Percentiles rank a stretch among this genome's conserved stretches.
phyloP scores from a whole-genome alignment of 164 flowering plant genomes.

The Nelumbo lutea region DNA sequence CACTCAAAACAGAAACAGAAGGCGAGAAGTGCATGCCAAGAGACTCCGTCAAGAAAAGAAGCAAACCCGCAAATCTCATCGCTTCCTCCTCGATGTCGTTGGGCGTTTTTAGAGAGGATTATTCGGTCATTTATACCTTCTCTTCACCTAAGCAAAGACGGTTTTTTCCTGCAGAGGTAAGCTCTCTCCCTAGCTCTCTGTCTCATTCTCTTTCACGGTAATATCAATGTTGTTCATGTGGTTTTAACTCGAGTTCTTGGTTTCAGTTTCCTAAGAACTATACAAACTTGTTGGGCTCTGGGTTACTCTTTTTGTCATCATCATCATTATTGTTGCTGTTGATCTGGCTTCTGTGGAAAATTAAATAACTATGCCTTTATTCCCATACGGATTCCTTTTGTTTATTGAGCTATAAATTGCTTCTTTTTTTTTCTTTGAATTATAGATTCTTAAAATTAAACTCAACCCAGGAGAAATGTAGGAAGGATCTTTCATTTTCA shows the following conservation, averaged over 20 bases:
- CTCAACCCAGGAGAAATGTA: neutral
- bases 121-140: conserved; percentile 13
- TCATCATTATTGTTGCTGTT: too few species aligned
- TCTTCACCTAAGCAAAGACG: neutral
- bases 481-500: too few species aligned
- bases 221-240: neutral
- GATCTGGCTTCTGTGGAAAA: neutral
- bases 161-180: neutral
- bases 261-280: too few species aligned
- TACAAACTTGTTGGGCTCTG: too few species aligned
- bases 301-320: too few species aligned
- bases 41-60: conserved; percentile 10
- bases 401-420: neutral
- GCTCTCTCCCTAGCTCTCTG: neutral
- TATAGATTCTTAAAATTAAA: neutral
- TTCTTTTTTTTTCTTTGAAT: neutral
- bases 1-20: neutral
- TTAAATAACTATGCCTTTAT: neutral
- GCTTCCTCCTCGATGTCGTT: conserved; percentile 8
- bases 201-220: neutral
- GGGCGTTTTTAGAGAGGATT: conserved; percentile 4
- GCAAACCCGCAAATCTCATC: neutral
- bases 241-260: neutral
- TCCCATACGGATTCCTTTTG: neutral
- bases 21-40: neutral